Base-by-base conservation (phyloP, 176 grass and related monocot species). In the Areca catechu region DNA sequence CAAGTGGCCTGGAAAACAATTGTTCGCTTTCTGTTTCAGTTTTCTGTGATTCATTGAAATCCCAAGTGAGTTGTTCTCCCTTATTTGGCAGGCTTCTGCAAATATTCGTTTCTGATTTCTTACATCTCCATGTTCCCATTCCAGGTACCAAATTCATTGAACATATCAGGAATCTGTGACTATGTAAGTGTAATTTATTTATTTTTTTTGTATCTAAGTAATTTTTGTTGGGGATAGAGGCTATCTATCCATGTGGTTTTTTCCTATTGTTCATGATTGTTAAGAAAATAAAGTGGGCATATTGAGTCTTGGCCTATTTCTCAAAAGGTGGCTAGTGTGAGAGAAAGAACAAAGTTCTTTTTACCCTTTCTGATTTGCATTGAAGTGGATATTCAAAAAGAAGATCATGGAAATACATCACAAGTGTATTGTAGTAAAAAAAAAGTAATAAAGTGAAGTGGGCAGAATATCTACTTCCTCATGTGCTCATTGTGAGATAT, bases 11-110 rank as follows among this genome's bases (percentile, higher is more conserved):
- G 16, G 61, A 68, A 54, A 51, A 20, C 21, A 87, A 76, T 23
- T 98, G 93, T 64, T 98, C 93, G 21, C 74, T 98, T 66, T 82
- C 81, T 83, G 73, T 98, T 76, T 74, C 68, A 5, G 17, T 98
- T 61, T 54, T 76, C 27, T 98, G 93, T 59, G 81, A 97, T 79
- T 75, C 87, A 70, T 69, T 12, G 57, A 62, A 80, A 63, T 69
- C 53, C 50, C 88, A 76, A 75, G 93, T 92, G 58, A 82, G 78
- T 75, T 49, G 49, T 70, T 73, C 28, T 51, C 20, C 50, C 61
- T 63, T 65, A 20, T 20, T 79, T 20, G 48, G 20, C 24, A 56
- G 53, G 16, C 24, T 55, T 73, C 48, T 66, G 27, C 34, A 43
- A 43, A 43, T 50, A 59, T 60, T 69, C 18, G 37, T 64, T 16